Evolutionary conservation across 2,329 filamentous ascomycete species (phyloP).

Genomic region (Penicillium sp.): DNA sequence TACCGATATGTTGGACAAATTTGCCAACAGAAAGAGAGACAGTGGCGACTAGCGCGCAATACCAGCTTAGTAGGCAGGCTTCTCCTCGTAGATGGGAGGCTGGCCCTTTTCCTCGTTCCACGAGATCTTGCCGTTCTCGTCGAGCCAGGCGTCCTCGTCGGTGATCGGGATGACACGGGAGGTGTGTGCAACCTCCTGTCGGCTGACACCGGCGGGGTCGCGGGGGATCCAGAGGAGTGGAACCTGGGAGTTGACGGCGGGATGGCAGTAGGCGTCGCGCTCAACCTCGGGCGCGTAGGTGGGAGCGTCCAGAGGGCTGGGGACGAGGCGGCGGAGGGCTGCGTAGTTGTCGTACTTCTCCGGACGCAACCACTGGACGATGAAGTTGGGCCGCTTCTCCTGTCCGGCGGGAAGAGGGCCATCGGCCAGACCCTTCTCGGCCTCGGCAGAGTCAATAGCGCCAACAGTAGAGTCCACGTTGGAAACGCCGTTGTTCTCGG

Average conservation of each 20-base stretch:
- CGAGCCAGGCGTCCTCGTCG: conserved; percentile 71
- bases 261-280: conserved; percentile 72
- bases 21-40: not conserved
- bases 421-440: conserved; percentile 39
- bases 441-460: conserved; percentile 34
- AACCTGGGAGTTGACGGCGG: conserved; percentile 62
- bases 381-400: conserved; percentile 38
- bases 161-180: conserved; percentile 73
- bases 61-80: conserved; percentile 52
- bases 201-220: conserved; percentile 72
- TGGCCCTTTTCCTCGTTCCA: conserved; percentile 59
- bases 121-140: conserved; percentile 68
- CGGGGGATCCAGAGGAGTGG: conserved; percentile 84
- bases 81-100: conserved; percentile 63
- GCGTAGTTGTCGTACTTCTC: conserved; percentile 75
- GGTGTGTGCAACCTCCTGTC: conserved; percentile 75
- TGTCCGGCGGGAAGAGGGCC: conserved; percentile 29
- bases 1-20: not conserved
- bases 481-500: conserved; percentile 21
- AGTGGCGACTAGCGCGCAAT: not conserved
- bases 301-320: conserved; percentile 57
- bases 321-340: conserved; percentile 69
- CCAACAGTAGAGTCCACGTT: conserved; percentile 23
- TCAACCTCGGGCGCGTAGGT: conserved; percentile 65
- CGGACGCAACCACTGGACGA: conserved; percentile 68